Evolutionary conservation across 257 asterid genomes (phyloP).

Genomic region (Verbena officinalis): DNA sequence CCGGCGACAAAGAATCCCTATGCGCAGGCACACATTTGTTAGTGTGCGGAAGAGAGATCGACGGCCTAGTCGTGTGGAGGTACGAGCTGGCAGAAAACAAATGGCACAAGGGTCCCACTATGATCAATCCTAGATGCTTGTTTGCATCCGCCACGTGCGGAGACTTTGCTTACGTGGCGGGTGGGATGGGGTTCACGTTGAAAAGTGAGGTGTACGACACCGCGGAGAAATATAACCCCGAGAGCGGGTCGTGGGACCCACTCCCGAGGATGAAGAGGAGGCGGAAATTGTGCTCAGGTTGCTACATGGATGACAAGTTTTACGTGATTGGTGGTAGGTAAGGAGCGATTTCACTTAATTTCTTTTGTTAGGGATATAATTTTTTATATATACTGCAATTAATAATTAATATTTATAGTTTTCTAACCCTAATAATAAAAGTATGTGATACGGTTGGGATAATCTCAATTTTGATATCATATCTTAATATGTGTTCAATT

Average conservation of each 20-base stretch:
- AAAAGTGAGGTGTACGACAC: conserved; percentile 45
- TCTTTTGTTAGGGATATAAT: too few species aligned
- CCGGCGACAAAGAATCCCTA: conserved; percentile 73
- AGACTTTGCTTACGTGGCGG: conserved; percentile 63
- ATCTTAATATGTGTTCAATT: too few species aligned
- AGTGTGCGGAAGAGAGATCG: conserved; percentile 67
- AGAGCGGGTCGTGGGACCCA: conserved; percentile 50
- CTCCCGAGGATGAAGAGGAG: conserved; percentile 67
- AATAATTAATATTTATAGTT: too few species aligned
- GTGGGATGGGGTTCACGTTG: conserved; percentile 52
- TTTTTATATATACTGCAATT: too few species aligned
- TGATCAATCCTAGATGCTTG: conserved; percentile 73
- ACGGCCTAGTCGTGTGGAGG: conserved; percentile 70
- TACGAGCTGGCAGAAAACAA: conserved; percentile 55
- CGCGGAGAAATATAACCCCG: conserved; percentile 61
- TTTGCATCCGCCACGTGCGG: conserved; percentile 80
- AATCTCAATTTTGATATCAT: too few species aligned
- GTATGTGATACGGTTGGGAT: too few species aligned
- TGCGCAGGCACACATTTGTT: conserved; percentile 76
- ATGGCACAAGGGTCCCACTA: conserved; percentile 72
- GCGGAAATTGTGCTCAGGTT: conserved; percentile 63
- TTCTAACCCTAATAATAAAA: too few species aligned
- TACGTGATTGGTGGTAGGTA: conserved; percentile 65
- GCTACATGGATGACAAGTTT: conserved; percentile 70
- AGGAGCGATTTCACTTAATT: too few species aligned